Evolutionary conservation across 768 basidiomycete genomes (phyloP).

Genomic region (Lactarius tabidus): DNA sequence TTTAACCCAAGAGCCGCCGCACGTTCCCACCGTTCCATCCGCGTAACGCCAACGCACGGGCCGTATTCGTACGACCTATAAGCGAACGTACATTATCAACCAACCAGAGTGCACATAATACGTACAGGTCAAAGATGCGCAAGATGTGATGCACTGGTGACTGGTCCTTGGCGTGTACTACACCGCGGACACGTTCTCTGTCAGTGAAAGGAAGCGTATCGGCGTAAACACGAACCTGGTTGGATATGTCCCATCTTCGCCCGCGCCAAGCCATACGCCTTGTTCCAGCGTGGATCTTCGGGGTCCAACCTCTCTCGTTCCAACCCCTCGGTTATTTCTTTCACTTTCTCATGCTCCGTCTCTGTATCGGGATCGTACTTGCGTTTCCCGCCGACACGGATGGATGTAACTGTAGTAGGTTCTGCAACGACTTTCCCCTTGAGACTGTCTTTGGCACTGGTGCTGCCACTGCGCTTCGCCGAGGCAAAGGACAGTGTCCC

Average conservation of each 20-base stretch:
- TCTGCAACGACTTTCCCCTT: constrained; percentile 17
- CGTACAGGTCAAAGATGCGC: constrained; percentile 73
- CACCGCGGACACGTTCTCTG: neutral
- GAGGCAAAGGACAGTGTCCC: constrained; percentile 24
- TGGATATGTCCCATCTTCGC: constrained; percentile 26
- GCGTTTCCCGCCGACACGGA: constrained; percentile 19
- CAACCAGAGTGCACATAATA: neutral
- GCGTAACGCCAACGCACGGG: constrained; percentile 72
- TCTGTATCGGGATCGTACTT: constrained; percentile 18
- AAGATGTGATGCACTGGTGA: constrained; percentile 67
- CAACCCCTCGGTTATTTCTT: neutral
- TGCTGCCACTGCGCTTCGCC: constrained; percentile 22
- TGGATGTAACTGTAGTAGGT: constrained; percentile 2
- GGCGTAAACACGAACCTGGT: constrained; percentile 20
- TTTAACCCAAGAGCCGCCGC: constrained; percentile 72
- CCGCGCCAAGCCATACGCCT: constrained; percentile 19
- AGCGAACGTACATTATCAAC: constrained; percentile 13
- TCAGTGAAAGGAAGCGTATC: neutral
- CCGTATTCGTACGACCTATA: constrained; percentile 73
- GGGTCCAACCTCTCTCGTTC: constrained; percentile 16
- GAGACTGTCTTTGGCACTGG: constrained; percentile 16
- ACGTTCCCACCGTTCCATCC: constrained; percentile 85
- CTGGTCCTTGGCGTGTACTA: constrained; percentile 64
- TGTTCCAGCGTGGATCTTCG: constrained; percentile 24
- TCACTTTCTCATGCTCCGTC: neutral